Conservation (phyloP, 257 asterid genomes). For the Thymus quinquecostatus region DNA sequence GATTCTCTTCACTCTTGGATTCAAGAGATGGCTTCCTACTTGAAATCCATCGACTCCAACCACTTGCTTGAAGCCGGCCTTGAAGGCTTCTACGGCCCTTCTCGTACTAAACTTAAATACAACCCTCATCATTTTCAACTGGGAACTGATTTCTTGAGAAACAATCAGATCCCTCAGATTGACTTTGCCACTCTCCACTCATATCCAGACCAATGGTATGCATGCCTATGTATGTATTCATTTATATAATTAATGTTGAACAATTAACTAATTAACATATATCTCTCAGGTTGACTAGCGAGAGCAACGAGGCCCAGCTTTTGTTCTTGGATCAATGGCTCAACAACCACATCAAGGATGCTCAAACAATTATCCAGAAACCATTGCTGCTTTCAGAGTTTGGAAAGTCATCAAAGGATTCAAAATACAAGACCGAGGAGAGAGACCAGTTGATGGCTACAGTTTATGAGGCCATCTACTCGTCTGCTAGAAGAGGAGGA, state of each 20-base stretch:
- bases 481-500: conserved; percentile 63
- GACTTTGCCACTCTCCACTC: conserved; percentile 75
- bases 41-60: conserved; percentile 63
- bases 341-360: conserved; percentile 54
- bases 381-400: conserved; percentile 67
- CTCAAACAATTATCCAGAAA: conserved; percentile 49
- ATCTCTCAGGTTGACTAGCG: conserved; percentile 43
- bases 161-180: conserved; percentile 57
- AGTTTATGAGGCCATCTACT: conserved; percentile 56
- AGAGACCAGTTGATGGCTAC: conserved; percentile 47
- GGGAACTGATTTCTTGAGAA: conserved; percentile 68
- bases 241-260: too few species aligned
- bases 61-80: conserved; percentile 69
- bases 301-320: conserved; percentile 53
- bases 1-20: conserved; percentile 69
- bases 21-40: conserved; percentile 64
- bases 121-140: conserved; percentile 46
- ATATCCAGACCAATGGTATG: conserved; percentile 68
- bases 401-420: conserved; percentile 52
- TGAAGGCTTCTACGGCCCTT: conserved; percentile 67
- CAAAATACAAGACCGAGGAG: conserved; percentile 31
- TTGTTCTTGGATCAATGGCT: conserved; percentile 59
- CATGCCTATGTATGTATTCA: too few species aligned
- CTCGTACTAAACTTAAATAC: conserved; percentile 37
- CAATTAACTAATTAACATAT: too few species aligned